Base-by-base conservation (phyloP, 371 early-diverging fungal species). In the Mucor plumbeus region DNA sequence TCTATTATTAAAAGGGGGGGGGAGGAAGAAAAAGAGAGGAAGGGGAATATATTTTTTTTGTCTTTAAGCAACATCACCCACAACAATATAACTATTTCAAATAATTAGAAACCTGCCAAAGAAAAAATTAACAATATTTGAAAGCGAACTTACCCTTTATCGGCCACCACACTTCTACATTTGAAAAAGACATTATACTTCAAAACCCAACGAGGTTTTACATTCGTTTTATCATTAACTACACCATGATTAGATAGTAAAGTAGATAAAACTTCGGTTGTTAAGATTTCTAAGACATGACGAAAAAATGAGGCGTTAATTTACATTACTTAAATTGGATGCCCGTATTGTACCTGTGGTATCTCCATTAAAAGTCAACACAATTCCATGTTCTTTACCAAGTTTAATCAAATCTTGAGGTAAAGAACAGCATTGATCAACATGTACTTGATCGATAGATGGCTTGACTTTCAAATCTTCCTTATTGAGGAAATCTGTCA, bases 111-210 rank as follows among this genome's bases (percentile, higher is more conserved):
- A 35, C 10, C 31, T n/a, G 14, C 15, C 17, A 61, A 33, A 38
- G 9, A 4, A 38, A 38, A 26, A 26, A 26, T 26, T 17, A 17
- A 39, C 33, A 21, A 55, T 44, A 15, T n/a, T 38, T 19, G 35
- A 10, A 35, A 8, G 33, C 26, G 50, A 21, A 62, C 75, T 73
- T 80, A 87, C 82, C 87, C 87, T 73, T 87, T 87, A 61, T 85
- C 82, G 5, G 79, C 74, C 21, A 87, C 77, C 8, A 87, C 65
- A 50, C 87, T 84, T 47, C 85, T 77, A 59, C 72, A 48, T 15
- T 76, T 73, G 34, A 78, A 82, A 61, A 87, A 83, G 11, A 83
- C 85, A 43, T 85, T 76, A 61, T 87, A 87, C 66, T 87, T 86
- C 68, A 87, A 67, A 17, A 86, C 86, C 76, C 76, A 83, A 43